Base-by-base conservation (phyloP, 2,329 filamentous ascomycete species). In the Alternaria infectoria region DNA sequence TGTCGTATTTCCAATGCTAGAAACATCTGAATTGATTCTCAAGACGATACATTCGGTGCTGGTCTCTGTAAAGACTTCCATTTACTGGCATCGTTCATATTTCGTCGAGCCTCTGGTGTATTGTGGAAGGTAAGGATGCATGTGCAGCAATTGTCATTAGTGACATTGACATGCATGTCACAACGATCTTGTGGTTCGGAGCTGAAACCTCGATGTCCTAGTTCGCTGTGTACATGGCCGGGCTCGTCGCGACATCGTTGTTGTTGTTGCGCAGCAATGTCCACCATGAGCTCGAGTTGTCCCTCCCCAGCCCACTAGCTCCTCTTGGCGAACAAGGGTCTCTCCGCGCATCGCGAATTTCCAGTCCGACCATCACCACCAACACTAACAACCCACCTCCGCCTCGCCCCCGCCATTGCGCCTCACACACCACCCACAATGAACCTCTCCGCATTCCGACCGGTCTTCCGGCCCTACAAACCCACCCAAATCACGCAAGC, bases 361-460 rank as follows among this genome's bases (percentile, higher is more conserved):
- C 49, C 30, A 52, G 5, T 17, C 13, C 19, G 2, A 52, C 13
- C 17, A 52, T 36, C 19, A n/a, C 1, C 49, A 36, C 49, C 49
- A 36, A 9, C 49, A 25, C 15, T 30, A n/a, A 32, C 17, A 12
- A 51, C 17, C 54, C n/a, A 13, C 11, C 11, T 36, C 52, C 17
- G 15, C 28, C 40, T 43, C 30, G 44, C 44, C 17, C 15, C 46
- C 52, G 26, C 19, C 28, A 49, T 49, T 49, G 44, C 44, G 17
- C 13, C 28, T 56, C 44, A 6, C 57, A 46, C 52, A 65, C 52
- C 49, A 49, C 55, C 61, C 62, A 71, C 49, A 54, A 77, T 77
- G 74, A 77, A 71, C 30, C 57, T 75, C 67, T 74, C 70, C 2
- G 52, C 54, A 23, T 70, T 77, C 52, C 69, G 74, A 5, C 67